Percentiles rank a stretch among this genome's conserved stretches.
Evolutionary conservation across 768 basidiomycete species (phyloP).

Genomic region (Coprinellus micaceus): DNA sequence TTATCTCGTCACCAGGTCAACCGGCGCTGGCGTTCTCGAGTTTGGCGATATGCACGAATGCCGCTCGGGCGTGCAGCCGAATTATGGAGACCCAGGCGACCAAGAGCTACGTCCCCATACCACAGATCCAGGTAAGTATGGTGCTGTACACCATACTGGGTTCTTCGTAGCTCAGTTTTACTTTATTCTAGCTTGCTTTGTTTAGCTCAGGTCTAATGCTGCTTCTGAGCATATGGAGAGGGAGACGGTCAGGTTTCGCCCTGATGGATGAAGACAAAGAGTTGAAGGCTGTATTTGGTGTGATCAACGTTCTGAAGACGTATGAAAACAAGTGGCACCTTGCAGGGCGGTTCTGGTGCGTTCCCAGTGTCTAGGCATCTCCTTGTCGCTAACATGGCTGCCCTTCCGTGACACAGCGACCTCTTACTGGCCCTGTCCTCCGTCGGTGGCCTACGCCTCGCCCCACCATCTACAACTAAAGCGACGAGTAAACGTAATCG

Average conservation of each 20-base stretch:
- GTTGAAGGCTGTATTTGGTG: background rate
- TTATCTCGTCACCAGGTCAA: conserved; percentile 50
- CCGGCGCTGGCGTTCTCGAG: conserved; percentile 38
- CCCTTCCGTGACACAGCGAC: background rate
- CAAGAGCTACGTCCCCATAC: conserved; percentile 2
- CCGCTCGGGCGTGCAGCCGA: conserved; percentile 60
- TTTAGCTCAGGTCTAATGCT: background rate
- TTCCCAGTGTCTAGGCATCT: too few relatives aligned
- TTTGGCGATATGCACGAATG: conserved; percentile 69
- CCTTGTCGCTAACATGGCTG: too few relatives aligned
- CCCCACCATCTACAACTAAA: too few relatives aligned
- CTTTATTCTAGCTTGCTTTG: background rate
- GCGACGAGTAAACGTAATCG: too few relatives aligned
- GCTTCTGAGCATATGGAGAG: background rate
- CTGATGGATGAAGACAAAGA: conserved; percentile 1
- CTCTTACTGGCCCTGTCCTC: background rate
- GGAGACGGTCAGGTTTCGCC: background rate
- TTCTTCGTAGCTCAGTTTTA: background rate
- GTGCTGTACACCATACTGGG: background rate
- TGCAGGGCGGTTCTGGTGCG: conserved; percentile 1
- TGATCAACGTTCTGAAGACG: background rate
- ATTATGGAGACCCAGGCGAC: conserved; percentile 45
- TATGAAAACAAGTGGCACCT: conserved; percentile 2
- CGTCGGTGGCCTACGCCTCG: background rate
- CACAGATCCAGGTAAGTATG: conserved; percentile 15